Conservation (phyloP, 108 stramenopile genomes). For the Cyclotella distinguenda region DNA sequence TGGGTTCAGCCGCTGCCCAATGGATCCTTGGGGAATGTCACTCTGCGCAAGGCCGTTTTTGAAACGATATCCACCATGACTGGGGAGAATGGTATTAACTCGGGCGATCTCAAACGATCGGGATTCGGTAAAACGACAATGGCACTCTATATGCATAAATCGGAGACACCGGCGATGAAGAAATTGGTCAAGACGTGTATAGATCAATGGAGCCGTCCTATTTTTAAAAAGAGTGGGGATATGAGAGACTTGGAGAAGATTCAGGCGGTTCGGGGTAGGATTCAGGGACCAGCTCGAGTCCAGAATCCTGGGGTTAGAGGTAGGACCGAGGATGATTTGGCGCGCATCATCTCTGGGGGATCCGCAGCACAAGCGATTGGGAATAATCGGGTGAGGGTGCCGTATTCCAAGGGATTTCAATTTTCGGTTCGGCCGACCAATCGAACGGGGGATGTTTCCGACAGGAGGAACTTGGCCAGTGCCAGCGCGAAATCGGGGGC, state of each 20-base stretch:
- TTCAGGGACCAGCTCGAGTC: slow-evolving; percentile 36
- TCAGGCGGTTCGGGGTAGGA: slow-evolving; percentile 57
- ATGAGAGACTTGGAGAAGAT: slow-evolving; percentile 78
- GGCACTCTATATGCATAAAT: slow-evolving; percentile 81
- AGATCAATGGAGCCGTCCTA: slow-evolving; percentile 90
- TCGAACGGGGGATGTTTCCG: slow-evolving; percentile 50
- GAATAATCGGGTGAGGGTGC: slow-evolving; percentile 83
- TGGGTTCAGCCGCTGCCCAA: slow-evolving; percentile 89
- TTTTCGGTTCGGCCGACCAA: slow-evolving; percentile 71
- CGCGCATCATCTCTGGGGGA: slow-evolving; percentile 34
- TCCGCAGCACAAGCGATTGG: slow-evolving; percentile 39
- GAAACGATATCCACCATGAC: slow-evolving; percentile 65
- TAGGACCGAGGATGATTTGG: slow-evolving; percentile 41
- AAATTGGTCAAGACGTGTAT: slow-evolving; percentile 62
- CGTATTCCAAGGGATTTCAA: slow-evolving; percentile 84
- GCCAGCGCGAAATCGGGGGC: slow-evolving; percentile 40
- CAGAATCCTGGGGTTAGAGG: slow-evolving; percentile 45
- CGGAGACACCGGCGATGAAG: slow-evolving; percentile 84
- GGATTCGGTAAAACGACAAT: slow-evolving; percentile 86
- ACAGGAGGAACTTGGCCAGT: slow-evolving; percentile 47
- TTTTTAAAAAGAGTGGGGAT: slow-evolving; percentile 91
- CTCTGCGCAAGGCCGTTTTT: slow-evolving; percentile 73
- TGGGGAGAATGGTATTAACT: slow-evolving; percentile 73
- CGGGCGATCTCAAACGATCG: slow-evolving; percentile 71
- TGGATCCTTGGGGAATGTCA: slow-evolving; percentile 82